Conservation (phyloP, 768 basidiomycete species). For the Auricularia sp. region DNA sequence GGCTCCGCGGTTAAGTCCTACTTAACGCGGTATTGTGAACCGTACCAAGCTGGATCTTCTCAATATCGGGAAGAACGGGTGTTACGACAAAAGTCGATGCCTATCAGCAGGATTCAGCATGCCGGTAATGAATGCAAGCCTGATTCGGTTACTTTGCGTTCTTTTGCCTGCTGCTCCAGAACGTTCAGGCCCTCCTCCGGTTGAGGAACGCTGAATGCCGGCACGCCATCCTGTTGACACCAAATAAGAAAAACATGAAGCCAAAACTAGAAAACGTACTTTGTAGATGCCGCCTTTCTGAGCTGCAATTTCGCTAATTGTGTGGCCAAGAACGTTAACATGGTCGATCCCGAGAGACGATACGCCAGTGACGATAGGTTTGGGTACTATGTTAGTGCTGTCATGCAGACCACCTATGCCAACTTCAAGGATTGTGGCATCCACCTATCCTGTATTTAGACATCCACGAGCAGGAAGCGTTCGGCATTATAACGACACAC, state of each 20-base stretch:
- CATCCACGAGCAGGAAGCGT: neutral
- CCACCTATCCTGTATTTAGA: conserved; percentile 32
- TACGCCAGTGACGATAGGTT: conserved; percentile 81
- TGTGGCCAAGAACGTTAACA: conserved; percentile 75
- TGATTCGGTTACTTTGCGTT: conserved; percentile 43
- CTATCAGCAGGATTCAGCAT: conserved; percentile 22
- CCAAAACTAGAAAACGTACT: conserved; percentile 25
- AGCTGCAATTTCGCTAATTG: conserved; percentile 79
- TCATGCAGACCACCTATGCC: conserved; percentile 92
- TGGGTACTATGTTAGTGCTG: conserved; percentile 90
- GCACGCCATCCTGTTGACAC: conserved; percentile 52
- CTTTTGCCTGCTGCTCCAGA: conserved; percentile 53
- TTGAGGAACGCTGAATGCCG: conserved; percentile 78
- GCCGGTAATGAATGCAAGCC: conserved; percentile 1
- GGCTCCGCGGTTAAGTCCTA: neutral
- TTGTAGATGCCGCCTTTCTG: conserved; percentile 98
- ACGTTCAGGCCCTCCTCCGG: conserved; percentile 56
- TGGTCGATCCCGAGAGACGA: conserved; percentile 92
- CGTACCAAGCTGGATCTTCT: conserved; percentile 52
- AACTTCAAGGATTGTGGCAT: conserved; percentile 91
- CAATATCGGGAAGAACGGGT: conserved; percentile 38
- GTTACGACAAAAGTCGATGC: conserved; percentile 61
- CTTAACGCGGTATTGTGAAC: conserved; percentile 1
- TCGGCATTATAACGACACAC: conserved; percentile 17
- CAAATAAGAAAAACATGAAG: too few relatives aligned